A percentile compares a stretch with the other conserved stretches of the same genome.
Conservation (phyloP, 1,284 basidiomycete genomes). For the Hortiboletus rubellus region DNA sequence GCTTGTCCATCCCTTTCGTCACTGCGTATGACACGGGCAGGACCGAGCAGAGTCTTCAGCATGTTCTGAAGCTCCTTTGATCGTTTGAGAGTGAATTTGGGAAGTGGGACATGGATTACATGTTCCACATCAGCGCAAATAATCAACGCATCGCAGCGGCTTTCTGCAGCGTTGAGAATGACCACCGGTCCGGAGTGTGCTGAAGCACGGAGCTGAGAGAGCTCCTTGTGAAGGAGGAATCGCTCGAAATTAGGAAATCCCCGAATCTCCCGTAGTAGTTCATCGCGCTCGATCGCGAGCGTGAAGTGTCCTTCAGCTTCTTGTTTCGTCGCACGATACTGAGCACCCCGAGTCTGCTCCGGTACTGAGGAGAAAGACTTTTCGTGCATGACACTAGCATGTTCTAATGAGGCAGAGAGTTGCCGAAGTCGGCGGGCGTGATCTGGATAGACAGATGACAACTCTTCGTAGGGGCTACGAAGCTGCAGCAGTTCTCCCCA, state of each 20-base stretch:
- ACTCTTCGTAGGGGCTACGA: conserved; percentile 1
- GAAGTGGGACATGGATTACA: neutral
- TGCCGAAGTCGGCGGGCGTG: neutral
- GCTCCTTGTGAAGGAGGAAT: neutral
- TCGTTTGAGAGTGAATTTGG: neutral
- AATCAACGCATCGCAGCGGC: neutral
- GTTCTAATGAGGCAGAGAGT: conserved; percentile 1
- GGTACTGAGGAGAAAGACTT: neutral
- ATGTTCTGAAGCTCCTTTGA: neutral
- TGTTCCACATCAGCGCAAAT: neutral
- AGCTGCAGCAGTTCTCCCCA: neutral
- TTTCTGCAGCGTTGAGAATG: neutral
- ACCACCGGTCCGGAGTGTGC: conserved; percentile 3
- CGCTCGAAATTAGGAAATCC: neutral
- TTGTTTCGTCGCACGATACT: neutral
- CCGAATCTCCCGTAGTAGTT: neutral
- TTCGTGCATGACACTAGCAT: neutral
- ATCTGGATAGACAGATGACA: neutral
- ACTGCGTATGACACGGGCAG: neutral
- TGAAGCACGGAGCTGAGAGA: neutral
- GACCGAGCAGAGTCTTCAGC: neutral
- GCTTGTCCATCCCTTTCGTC: neutral
- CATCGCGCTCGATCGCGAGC: conserved; percentile 4
- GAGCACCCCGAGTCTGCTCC: neutral
- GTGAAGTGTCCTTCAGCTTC: neutral